Conservation (phyloP, 75 land plant species). For the Azolla pinnata region DNA sequence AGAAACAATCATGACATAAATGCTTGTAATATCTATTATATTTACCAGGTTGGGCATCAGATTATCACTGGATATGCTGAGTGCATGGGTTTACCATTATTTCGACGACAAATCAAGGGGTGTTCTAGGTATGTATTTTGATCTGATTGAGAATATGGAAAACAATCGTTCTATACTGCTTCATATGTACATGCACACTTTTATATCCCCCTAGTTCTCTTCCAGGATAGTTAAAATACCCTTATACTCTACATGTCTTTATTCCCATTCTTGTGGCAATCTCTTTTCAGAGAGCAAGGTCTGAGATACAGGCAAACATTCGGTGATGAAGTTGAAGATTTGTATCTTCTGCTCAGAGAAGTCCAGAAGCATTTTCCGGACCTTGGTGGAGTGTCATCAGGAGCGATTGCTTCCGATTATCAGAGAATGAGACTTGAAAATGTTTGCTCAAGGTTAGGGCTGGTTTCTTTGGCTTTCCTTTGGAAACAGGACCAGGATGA, state of each 20-base stretch:
- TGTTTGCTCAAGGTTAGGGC: slow-evolving; percentile 88
- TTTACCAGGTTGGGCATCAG: slow-evolving; percentile 83
- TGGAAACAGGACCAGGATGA: slow-evolving; percentile 86
- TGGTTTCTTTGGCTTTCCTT: slow-evolving; percentile 84
- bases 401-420: slow-evolving; percentile 95
- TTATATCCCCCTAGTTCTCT: too few relatives aligned
- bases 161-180: not conserved
- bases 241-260: too few relatives aligned
- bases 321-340: slow-evolving; percentile 96
- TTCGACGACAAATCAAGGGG: slow-evolving; percentile 75
- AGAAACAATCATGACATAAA: too few relatives aligned
- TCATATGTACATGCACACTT: not conserved
- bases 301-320: slow-evolving; percentile 56
- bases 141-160: too few relatives aligned
- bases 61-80: slow-evolving; percentile 72
- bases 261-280: not conserved
- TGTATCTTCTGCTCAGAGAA: slow-evolving; percentile 58
- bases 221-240: too few relatives aligned
- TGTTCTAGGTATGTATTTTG: slow-evolving; percentile 76
- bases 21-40: too few relatives aligned
- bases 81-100: slow-evolving; percentile 94
- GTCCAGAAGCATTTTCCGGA: slow-evolving; percentile 69
- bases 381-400: slow-evolving; percentile 71
- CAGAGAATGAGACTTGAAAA: slow-evolving; percentile 89
- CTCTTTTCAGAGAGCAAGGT: slow-evolving; percentile 41